Percentiles rank a stretch among this genome's conserved stretches.
phyloP scores from a whole-genome alignment of 371 early-diverging fungal genomes.

The Rhizopus microsporus region DNA sequence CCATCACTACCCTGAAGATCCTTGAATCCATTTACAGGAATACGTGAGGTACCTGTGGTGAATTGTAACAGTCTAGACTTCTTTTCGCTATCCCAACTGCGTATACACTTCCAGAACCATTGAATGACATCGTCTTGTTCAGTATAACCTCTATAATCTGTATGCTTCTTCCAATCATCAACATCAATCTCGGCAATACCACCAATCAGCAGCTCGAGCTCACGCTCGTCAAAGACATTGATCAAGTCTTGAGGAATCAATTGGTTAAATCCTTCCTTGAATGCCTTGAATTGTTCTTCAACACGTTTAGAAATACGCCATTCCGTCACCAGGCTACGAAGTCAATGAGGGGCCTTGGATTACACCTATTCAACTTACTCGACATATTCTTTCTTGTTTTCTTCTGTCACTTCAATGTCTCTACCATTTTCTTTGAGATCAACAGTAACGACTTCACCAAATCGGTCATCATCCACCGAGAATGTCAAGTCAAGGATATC shows the following conservation, averaged over 20 bases:
- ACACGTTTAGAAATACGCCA: conserved; percentile 86
- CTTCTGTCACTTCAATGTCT: conserved; percentile 94
- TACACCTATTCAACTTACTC: conserved; percentile 46
- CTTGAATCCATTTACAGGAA: conserved; percentile 98
- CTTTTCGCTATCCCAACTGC: conserved; percentile 90
- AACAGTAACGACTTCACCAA: conserved; percentile 89
- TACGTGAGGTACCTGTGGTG: conserved; percentile 97
- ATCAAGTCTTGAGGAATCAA: conserved; percentile 93
- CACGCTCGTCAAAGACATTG: conserved; percentile 96
- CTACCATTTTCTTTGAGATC: conserved; percentile 91
- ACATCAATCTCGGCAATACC: conserved; percentile 98
- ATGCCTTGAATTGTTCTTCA: conserved; percentile 93
- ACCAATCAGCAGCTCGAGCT: conserved; percentile 97
- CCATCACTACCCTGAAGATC: conserved; percentile 98
- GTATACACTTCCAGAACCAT: conserved; percentile 98
- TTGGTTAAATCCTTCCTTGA: conserved; percentile 95
- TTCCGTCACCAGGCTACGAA: conserved; percentile 70
- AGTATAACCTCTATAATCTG: conserved; percentile 96
- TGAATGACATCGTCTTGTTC: conserved; percentile 94
- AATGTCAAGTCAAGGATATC: conserved; percentile 91
- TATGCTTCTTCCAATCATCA: conserved; percentile 99
- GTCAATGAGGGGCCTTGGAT: neutral
- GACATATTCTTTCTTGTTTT: conserved; percentile 97
- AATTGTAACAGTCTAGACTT: conserved; percentile 95
- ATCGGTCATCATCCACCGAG: conserved; percentile 89